Evolutionary conservation across 345 rosid species (phyloP), one percentile per base, ranked within the genome.

Genomic region (Aethionema arabicum): DNA sequence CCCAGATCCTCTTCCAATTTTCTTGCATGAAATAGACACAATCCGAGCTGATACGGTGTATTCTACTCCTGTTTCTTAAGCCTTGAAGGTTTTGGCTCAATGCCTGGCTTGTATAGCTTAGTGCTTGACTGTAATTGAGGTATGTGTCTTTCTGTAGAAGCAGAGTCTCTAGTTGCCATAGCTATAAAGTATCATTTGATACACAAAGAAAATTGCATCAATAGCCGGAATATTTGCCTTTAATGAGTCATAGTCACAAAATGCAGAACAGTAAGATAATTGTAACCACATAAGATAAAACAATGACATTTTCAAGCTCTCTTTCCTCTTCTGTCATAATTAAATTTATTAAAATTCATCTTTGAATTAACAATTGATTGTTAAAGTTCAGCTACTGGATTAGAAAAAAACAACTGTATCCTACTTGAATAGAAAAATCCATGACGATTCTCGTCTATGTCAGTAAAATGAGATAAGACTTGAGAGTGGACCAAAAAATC

Each of bases 101-200:
- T 50, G 97, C 97, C 72, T 93, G 99, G 76, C 99, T 93, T 3
- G 99, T 93, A 75, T 93, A 90, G 76, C 99, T 93, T 13, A 93
- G 74, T 31, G 97, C 96, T 78, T 90, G 96, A 53, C 99, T 93
- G 71, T 93, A 90, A 80, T 82, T 93, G 10, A 87, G 75, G 73
- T 90, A 93, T 65, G 99, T 93, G 74, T 93, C 99, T 74, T 87
- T 93, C 51, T 93, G 99, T 44, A 93, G 76, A 56, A 93, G 96
- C 52, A 93, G 80, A 3, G 99, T 93, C 83, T 93, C 99, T 51
- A 93, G 74, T 78, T 93, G 99, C 99, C 99, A 90, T 61, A 93
- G 85, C 99, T 93, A 78, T 78, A 77, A 46, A 68, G 64, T 21
- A 1, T 21, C 27, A 21, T 21, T 48, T 49, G 65, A 33, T 63